Base-by-base conservation (phyloP, 2,329 filamentous ascomycete species). In the Alternaria brassicicola region DNA sequence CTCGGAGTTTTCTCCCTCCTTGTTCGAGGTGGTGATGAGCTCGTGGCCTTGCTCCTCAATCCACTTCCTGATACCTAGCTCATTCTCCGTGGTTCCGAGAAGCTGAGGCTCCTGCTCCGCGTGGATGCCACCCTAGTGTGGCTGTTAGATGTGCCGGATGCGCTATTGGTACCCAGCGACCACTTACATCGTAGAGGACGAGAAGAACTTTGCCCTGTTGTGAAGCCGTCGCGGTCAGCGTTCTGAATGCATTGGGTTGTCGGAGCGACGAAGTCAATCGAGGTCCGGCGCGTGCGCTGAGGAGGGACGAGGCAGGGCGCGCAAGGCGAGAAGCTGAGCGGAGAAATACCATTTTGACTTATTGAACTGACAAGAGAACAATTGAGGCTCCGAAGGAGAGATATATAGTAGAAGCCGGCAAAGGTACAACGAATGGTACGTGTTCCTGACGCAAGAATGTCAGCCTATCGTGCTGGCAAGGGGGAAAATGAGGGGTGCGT, bases 31-130 rank as follows among this genome's bases (percentile, higher is more conserved):
- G 73, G 95, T 99, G 71, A 99, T 87, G 62, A 99, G 88, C 65
- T 92, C 96, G 87, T 99, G 95, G 74, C 95, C 95, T 80, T 96
- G 89, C 63, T 94, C 91, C 85, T 98, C 95, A 71, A 99, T 89
- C 94, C 95, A 99, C 82, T 96, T 93, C 77, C 95, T 88, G 78
- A 99, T 85, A 72, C 95, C 95, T 63, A 99, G 92, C 86, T 99
- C 95, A 81, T 98, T 98, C 86, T 99, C 92, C 47, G 93, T 97
- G 65, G 95, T 97, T 75, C 95, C 95, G 74, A 97, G 88, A 71
- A 99, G 86, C 74, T 86, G 87, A 65, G 93, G 93, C 78, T 96
- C 92, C 76, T 97, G 86, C 81, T 90, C 83, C 82, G 93, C 93
- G 84, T 97, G 92, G 83, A 92, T 84, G 78, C 88, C 86, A 79